Percentiles rank a stretch among this genome's conserved stretches.
phyloP scores from a whole-genome alignment of 2,329 filamentous ascomycete species.

The Exserohilum rostratum region DNA sequence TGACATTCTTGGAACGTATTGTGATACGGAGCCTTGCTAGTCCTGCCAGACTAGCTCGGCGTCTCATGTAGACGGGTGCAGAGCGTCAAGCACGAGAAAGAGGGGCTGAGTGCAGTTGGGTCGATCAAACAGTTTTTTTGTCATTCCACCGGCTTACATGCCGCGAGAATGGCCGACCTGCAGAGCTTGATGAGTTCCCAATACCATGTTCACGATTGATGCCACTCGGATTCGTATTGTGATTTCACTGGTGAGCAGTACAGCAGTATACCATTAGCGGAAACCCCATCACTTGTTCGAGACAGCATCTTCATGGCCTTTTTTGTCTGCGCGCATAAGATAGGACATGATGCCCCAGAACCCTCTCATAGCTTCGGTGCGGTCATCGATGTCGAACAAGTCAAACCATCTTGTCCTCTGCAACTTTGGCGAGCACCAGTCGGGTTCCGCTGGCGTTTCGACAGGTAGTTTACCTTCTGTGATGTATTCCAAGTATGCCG shows the following conservation, averaged over 20 bases:
- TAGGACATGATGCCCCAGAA: conserved; percentile 65
- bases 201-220: background rate
- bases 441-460: conserved; percentile 28
- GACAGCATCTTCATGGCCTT: conserved; percentile 4
- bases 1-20: background rate
- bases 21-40: background rate
- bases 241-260: background rate
- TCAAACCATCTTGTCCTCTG: conserved; percentile 66
- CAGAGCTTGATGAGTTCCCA: background rate
- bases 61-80: conserved; percentile 5
- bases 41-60: conserved; percentile 1
- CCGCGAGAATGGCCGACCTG: background rate
- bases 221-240: background rate
- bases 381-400: conserved; percentile 60
- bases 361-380: conserved; percentile 61
- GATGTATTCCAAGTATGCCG: conserved; percentile 62
- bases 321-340: conserved; percentile 46
- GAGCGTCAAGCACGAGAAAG: background rate
- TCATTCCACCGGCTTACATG: background rate
- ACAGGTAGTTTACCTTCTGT: conserved; percentile 50
- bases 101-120: background rate
- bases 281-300: conserved; percentile 7
- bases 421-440: conserved; percentile 60
- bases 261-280: background rate
- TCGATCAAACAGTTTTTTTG: conserved; percentile 1